These are phyloP conservation scores for Fusarium redolens DNA, from an alignment of 2,329 filamentous ascomycete genomes.

Conservation along the genomic window DNA sequence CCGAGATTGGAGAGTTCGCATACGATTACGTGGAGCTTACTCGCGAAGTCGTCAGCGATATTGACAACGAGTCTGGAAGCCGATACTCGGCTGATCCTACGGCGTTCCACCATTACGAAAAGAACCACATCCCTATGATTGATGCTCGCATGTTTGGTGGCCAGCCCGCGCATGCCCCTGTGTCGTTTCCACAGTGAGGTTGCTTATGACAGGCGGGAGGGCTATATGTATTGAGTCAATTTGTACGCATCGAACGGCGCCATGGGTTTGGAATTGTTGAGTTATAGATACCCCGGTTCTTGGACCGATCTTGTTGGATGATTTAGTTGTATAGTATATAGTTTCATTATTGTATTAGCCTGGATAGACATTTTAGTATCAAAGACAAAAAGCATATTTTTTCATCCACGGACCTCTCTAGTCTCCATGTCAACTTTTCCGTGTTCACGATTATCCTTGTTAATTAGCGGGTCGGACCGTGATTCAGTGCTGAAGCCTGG, in stretches of 20 bases:
- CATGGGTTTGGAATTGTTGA: slow-evolving; percentile 32
- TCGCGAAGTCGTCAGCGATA: slow-evolving; percentile 64
- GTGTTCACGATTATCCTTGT: not conserved
- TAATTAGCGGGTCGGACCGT: slow-evolving; percentile 12
- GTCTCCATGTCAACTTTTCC: not conserved
- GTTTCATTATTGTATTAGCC: not conserved
- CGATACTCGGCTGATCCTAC: slow-evolving; percentile 56
- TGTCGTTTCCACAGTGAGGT: slow-evolving; percentile 39
- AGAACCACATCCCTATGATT: slow-evolving; percentile 62
- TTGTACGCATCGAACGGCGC: slow-evolving; percentile 41
- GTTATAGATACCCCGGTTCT: slow-evolving; percentile 46
- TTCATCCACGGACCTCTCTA: not conserved
- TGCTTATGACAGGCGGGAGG: not conserved
- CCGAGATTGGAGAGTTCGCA: slow-evolving; percentile 93
- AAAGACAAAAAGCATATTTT: not conserved
- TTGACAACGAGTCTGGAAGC: slow-evolving; percentile 57
- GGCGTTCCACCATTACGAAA: slow-evolving; percentile 58
- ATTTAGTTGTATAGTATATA: slow-evolving; percentile 28
- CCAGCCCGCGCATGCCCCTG: slow-evolving; percentile 39
- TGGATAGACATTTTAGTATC: not conserved
- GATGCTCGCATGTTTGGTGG: slow-evolving; percentile 56
- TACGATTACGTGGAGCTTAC: slow-evolving; percentile 92
- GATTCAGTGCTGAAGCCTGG: slow-evolving; percentile 39
- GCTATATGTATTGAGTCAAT: slow-evolving; percentile 13
- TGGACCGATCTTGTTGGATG: slow-evolving; percentile 11